These are phyloP conservation scores for Antitrichia curtipendula DNA, from an alignment of 225 moss, liverwort and hornwort genomes.

Conservation along the genomic window DNA sequence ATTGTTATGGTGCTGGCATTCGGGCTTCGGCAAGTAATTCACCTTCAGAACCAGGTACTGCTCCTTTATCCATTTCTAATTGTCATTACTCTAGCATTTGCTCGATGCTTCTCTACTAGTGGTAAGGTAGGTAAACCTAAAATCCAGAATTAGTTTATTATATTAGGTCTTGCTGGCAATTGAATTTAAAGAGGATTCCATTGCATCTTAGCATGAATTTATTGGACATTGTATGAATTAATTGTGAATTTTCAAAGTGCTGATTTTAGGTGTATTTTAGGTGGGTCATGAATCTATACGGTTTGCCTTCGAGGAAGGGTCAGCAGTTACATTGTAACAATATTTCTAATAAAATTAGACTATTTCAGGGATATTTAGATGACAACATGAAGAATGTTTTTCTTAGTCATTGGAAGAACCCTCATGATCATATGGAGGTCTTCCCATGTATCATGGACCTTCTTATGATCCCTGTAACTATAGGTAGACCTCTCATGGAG, in stretches of 20 bases:
- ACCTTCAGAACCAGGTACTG: slow-evolving; percentile 3
- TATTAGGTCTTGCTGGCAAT: neutral
- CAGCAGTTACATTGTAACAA: neutral
- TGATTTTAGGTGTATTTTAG: neutral
- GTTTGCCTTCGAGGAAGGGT: neutral
- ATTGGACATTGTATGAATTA: neutral
- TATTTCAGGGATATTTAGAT: neutral
- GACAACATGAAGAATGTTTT: neutral
- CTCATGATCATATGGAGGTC: neutral
- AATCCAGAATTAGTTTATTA: too few species aligned
- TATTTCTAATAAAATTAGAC: neutral
- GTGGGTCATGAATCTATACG: neutral
- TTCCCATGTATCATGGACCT: neutral
- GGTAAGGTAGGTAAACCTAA: neutral
- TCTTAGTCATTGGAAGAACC: neutral
- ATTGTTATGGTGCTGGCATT: neutral
- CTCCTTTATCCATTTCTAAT: neutral
- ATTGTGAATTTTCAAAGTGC: neutral
- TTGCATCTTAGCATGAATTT: neutral
- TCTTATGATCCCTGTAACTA: neutral
- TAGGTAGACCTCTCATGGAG: neutral
- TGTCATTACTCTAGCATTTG: neutral
- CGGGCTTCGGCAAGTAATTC: neutral
- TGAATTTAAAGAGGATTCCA: too few species aligned
- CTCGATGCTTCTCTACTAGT: neutral